phyloP scores from a whole-genome alignment of 345 rosid genomes.

The Boechera stricta region DNA sequence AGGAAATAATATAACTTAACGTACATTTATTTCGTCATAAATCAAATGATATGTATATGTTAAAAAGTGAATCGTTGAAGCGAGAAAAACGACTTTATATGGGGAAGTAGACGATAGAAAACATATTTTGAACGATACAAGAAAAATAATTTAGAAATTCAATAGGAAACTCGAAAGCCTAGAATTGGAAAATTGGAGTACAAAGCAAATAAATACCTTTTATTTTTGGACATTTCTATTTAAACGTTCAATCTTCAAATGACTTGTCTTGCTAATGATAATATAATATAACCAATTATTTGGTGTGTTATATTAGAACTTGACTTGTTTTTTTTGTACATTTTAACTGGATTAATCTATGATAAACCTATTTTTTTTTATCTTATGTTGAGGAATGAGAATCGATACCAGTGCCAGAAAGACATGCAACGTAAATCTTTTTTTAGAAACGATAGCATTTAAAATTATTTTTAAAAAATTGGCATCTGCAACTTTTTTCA shows the following conservation, averaged over 20 bases:
- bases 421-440: too few species aligned
- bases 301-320: too few species aligned
- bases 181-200: neutral
- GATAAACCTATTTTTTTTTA: too few species aligned
- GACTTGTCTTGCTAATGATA: neutral
- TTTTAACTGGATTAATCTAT: too few species aligned
- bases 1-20: neutral
- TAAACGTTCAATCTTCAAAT: neutral
- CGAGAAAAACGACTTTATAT: neutral
- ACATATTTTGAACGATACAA: neutral
- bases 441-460: too few species aligned
- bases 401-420: too few species aligned
- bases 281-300: neutral
- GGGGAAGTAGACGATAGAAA: neutral
- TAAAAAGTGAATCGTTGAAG: neutral
- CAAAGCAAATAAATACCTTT: neutral
- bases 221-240: neutral
- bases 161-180: neutral
- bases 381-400: too few species aligned
- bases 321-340: neutral
- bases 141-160: neutral
- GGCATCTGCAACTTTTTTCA: too few species aligned
- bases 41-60: constrained; percentile 22
- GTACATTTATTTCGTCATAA: neutral
- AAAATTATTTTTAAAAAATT: too few species aligned